Base-by-base conservation (phyloP, 495 filamentous ascomycete species). In the Lophium mytilinum region DNA sequence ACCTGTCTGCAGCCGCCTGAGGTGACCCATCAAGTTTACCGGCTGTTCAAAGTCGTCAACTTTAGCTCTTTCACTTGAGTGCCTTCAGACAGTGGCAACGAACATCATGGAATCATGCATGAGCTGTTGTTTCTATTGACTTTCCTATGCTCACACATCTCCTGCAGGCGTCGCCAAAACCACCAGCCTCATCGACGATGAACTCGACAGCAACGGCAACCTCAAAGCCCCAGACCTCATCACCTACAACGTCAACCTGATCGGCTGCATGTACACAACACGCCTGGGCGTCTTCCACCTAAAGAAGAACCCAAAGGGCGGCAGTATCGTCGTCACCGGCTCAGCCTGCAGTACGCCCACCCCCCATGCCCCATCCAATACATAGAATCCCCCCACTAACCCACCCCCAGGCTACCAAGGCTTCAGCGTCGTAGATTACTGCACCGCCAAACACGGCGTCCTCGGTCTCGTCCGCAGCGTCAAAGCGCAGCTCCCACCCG, bases 251-350 rank as follows among this genome's bases (percentile, higher is more conserved):
- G 53, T 66, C 46, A 66, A 66, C 37, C 42, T 66, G 6, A 55
- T 54, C n/a, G 60, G 63, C 17, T 34, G 53, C n/a, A 50, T 66
- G 52, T 63, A 60, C 39, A 63, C 60, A 0, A 49, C 53, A 9
- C 58, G 56, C 36, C 49, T 65, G 30, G 62, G 45, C 1, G 49
- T 59, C 14, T 33, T 56, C 30, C 59, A 62, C 36, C 47, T 62
- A 9, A 53, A 49, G 39, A 50, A 62, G 37, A 48, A 45, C 19
- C 14, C 35, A 8, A 48, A 61, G 12, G 58, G 62, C 15, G 58
- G 66, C 7, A 63, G 60, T 18, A 62, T 70, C 37, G 68, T 68
- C 12, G 24, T 64, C 37, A 68, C 68, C 15, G 68, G 55, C 0
- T 66, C 63, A 1, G 64, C 45, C 10, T 61, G 66, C 21, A 60